Evolutionary conservation across 179 eudicot species (phyloP).

Genomic region (Beta lomatogona): DNA sequence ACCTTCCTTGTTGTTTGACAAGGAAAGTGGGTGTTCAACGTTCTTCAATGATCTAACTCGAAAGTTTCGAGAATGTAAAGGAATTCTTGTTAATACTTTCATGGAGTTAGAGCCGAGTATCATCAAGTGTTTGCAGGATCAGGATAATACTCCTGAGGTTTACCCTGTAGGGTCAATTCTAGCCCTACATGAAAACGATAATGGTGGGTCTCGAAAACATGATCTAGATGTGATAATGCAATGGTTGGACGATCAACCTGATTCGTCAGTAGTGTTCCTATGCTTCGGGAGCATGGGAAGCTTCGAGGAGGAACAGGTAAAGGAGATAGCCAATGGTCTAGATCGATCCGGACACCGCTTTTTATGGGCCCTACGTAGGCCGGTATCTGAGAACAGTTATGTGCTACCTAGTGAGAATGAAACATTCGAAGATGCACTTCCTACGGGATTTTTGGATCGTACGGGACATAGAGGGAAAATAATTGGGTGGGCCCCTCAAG

Average conservation of each 20-base stretch:
- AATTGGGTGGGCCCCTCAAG: slow-evolving; percentile 41
- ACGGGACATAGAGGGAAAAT: slow-evolving; percentile 38
- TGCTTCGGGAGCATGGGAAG: slow-evolving; percentile 53
- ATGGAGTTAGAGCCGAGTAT: slow-evolving; percentile 38
- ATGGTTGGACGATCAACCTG: slow-evolving; percentile 54
- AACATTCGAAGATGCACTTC: slow-evolving; percentile 30
- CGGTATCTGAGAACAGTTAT: neutral
- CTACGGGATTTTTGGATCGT: slow-evolving; percentile 49
- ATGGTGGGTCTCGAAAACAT: neutral
- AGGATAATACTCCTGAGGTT: slow-evolving; percentile 27
- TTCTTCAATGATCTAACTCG: neutral
- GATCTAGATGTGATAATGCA: slow-evolving; percentile 25
- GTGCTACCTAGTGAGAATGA: slow-evolving; percentile 26
- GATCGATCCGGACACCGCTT: slow-evolving; percentile 41
- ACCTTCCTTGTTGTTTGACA: slow-evolving; percentile 17
- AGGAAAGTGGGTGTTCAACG: slow-evolving; percentile 2
- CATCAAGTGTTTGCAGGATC: slow-evolving; percentile 9
- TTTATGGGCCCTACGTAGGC: slow-evolving; percentile 45
- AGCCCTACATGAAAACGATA: slow-evolving; percentile 10
- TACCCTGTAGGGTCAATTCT: slow-evolving; percentile 57
- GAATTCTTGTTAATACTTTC: slow-evolving; percentile 57
- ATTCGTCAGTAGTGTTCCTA: slow-evolving; percentile 49
- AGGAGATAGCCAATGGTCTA: slow-evolving; percentile 43
- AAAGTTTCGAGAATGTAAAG: slow-evolving; percentile 35
- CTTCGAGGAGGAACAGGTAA: slow-evolving; percentile 32